A percentile compares a stretch with the other conserved stretches of the same genome.
These are phyloP conservation scores for Prillingera fragicola DNA, from an alignment of 1,284 basidiomycete species.

Conservation along the genomic window DNA sequence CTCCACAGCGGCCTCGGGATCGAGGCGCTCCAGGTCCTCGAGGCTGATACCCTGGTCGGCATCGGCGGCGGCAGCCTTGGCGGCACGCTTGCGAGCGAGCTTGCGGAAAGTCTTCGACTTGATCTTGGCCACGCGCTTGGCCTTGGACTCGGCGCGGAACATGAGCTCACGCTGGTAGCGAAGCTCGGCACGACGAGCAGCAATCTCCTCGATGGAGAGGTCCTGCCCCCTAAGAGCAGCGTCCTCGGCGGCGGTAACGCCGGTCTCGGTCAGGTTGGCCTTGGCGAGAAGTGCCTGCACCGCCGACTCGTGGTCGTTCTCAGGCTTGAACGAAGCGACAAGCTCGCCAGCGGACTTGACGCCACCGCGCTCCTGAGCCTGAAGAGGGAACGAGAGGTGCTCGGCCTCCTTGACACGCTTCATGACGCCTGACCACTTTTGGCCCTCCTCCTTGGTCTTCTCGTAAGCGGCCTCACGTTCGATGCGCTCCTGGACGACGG, in stretches of 20 bases:
- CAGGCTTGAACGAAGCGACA: slow-evolving; percentile 63
- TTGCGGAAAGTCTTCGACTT: slow-evolving; percentile 91
- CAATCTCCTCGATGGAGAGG: slow-evolving; percentile 75
- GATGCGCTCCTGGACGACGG: slow-evolving; percentile 77
- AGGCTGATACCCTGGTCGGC: slow-evolving; percentile 45
- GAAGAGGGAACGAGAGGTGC: slow-evolving; percentile 85
- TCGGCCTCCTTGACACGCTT: slow-evolving; percentile 84
- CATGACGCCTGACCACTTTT: slow-evolving; percentile 92
- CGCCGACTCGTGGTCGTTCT: slow-evolving; percentile 70
- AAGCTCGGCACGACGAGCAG: slow-evolving; percentile 70
- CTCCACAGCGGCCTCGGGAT: slow-evolving; percentile 56
- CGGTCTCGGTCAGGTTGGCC: slow-evolving; percentile 73
- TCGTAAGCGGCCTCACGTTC: slow-evolving; percentile 93
- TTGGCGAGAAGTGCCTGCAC: slow-evolving; percentile 69
- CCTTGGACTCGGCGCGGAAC: slow-evolving; percentile 88
- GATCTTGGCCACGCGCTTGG: slow-evolving; percentile 87
- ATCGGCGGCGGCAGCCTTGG: slow-evolving; percentile 54
- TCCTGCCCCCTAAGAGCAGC: slow-evolving; percentile 65
- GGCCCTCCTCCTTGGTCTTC: slow-evolving; percentile 82
- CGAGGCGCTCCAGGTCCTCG: slow-evolving; percentile 51
- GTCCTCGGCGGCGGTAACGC: slow-evolving; percentile 69
- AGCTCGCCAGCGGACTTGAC: slow-evolving; percentile 43
- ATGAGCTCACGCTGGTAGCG: slow-evolving; percentile 85
- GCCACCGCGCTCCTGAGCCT: slow-evolving; percentile 58
- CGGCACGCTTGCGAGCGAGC: slow-evolving; percentile 69